phyloP scores from a whole-genome alignment of 768 basidiomycete species.

The Russula griseocarnosa region DNA sequence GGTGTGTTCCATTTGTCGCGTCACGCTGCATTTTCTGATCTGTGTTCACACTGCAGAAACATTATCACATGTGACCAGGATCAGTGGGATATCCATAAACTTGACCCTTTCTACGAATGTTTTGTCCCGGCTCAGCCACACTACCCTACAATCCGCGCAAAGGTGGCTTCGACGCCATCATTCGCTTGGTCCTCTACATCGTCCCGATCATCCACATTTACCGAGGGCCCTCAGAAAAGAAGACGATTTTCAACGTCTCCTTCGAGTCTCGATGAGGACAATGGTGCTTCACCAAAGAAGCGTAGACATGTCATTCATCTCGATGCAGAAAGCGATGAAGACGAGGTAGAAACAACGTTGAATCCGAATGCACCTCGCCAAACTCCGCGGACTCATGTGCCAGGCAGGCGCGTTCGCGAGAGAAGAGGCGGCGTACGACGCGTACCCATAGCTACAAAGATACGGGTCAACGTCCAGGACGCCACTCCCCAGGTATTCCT shows the following conservation, averaged over 20 bases:
- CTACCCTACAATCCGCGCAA: constrained; percentile 33
- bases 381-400: constrained; percentile 20
- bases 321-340: constrained; percentile 36
- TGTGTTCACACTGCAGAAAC: constrained; percentile 38
- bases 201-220: constrained; percentile 16
- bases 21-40: background rate
- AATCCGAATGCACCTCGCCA: constrained; percentile 30
- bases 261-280: constrained; percentile 22
- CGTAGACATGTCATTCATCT: constrained; percentile 24
- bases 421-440: constrained; percentile 10
- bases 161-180: constrained; percentile 16
- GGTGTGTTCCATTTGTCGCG: constrained; percentile 44
- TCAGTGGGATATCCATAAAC: constrained; percentile 84
- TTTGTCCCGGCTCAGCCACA: constrained; percentile 39
- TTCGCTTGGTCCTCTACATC: constrained; percentile 20
- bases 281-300: constrained; percentile 16
- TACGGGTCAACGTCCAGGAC: background rate
- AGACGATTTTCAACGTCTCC: constrained; percentile 23
- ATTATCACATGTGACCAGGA: constrained; percentile 56
- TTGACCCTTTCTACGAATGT: constrained; percentile 72
- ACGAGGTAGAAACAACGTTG: constrained; percentile 49
- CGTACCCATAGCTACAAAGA: background rate
- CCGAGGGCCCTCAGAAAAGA: constrained; percentile 10
- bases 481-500: background rate
- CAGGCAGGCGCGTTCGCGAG: constrained; percentile 21